These are phyloP conservation scores for Mucuna pruriens DNA, from an alignment of 306 rosid genomes.

Conservation along the genomic window DNA sequence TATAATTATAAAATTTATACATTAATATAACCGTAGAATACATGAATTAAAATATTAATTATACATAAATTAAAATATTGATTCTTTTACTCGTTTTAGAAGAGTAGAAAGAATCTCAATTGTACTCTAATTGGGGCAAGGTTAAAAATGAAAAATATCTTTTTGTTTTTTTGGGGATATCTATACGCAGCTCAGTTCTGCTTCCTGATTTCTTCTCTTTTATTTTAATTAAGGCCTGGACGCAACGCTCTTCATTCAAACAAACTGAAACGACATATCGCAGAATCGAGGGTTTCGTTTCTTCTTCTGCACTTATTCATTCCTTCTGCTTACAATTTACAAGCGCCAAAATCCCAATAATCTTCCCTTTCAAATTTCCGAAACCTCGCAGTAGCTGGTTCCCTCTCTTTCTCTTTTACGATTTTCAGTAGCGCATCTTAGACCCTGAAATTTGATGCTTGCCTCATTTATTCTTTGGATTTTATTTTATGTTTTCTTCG, in stretches of 20 bases:
- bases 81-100: too few relatives aligned
- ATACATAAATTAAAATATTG: too few relatives aligned
- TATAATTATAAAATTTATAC: too few relatives aligned
- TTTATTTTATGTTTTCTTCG: not conserved
- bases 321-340: not conserved
- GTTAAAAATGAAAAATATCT: too few relatives aligned
- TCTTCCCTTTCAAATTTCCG: slow-evolving; percentile 31
- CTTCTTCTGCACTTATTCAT: not conserved
- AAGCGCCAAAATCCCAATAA: slow-evolving; percentile 24
- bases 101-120: too few relatives aligned
- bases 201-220: not conserved
- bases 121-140: too few relatives aligned
- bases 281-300: slow-evolving; percentile 49
- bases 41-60: too few relatives aligned
- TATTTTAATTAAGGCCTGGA: not conserved
- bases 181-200: not conserved
- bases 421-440: slow-evolving; percentile 9
- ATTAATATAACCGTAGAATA: too few relatives aligned
- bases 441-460: slow-evolving; percentile 33
- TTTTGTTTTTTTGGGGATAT: not conserved
- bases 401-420: not conserved
- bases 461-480: not conserved
- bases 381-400: slow-evolving; percentile 32
- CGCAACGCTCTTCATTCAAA: not conserved
- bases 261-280: slow-evolving; percentile 34